phyloP scores from a whole-genome alignment of 768 basidiomycete species.

The Rhizopogon vinicolor region DNA sequence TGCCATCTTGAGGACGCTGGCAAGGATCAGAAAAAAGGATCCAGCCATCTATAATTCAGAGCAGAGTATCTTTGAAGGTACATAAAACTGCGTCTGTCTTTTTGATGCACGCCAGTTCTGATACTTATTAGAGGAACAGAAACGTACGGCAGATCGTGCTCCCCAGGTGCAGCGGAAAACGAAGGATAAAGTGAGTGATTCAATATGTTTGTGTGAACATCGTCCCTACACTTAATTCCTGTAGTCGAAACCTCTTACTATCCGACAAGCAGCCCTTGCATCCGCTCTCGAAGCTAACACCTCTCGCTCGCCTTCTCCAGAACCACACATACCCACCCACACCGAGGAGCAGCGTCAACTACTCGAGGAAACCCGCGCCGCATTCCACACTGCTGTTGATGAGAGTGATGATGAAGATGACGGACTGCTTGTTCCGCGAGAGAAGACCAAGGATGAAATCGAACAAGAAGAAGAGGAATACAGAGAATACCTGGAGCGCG shows the following conservation, averaged over 20 bases:
- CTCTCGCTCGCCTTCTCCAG: slow-evolving; percentile 56
- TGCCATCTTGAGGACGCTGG: slow-evolving; percentile 88
- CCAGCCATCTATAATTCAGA: slow-evolving; percentile 76
- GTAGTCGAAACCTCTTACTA: slow-evolving; percentile 67
- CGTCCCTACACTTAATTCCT: background rate
- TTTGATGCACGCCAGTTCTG: background rate
- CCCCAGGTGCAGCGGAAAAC: slow-evolving; percentile 19
- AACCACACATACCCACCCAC: slow-evolving; percentile 57
- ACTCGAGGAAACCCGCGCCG: slow-evolving; percentile 77
- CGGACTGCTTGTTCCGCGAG: slow-evolving; percentile 67
- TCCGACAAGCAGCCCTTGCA: slow-evolving; percentile 69
- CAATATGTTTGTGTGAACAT: background rate
- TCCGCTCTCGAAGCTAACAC: slow-evolving; percentile 45
- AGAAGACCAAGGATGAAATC: slow-evolving; percentile 73
- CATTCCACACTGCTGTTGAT: slow-evolving; percentile 55
- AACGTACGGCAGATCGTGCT: slow-evolving; percentile 31
- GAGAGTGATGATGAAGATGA: slow-evolving; percentile 54
- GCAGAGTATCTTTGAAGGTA: slow-evolving; percentile 78
- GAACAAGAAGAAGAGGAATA: slow-evolving; percentile 86
- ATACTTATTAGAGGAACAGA: slow-evolving; percentile 56
- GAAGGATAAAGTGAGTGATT: slow-evolving; percentile 47
- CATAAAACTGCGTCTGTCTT: slow-evolving; percentile 5
- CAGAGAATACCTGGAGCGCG: slow-evolving; percentile 70
- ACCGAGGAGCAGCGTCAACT: slow-evolving; percentile 73
- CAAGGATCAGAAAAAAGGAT: slow-evolving; percentile 76